Evolutionary conservation across 1,284 basidiomycete genomes (phyloP), one percentile per base, ranked within the genome.

Genomic region (Apiotrichum brassicae): DNA sequence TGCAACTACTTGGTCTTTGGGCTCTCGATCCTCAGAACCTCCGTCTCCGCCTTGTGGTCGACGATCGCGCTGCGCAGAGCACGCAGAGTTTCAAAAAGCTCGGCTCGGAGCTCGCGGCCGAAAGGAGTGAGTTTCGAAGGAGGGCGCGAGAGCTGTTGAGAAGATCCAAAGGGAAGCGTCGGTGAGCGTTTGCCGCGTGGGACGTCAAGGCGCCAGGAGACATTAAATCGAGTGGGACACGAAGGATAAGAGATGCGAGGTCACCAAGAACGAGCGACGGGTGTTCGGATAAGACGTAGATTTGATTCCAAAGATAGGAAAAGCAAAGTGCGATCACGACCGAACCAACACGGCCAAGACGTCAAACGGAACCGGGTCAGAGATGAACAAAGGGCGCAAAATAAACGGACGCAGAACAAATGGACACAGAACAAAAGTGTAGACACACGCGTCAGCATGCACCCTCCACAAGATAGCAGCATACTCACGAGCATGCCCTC

Each of bases 401-500:
- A 3, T 12, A n/a, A 16, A 20, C 9, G n/a, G 37, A 1, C 23
- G 38, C 3, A 25, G 13, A 25, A 22, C 19, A 20, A n/a, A n/a
- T n/a, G n/a, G n/a, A n/a, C n/a, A n/a, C n/a, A n/a, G n/a, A n/a
- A 37, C 19, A 8, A 22, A 6, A 20, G 28, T 11, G 36, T 12
- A 37, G 19, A 22, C 20, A 41, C 22, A 7, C n/a, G n/a, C 14
- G 25, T 25, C 13, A 40, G 26, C 40, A 42, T 6, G 20, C 23
- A n/a, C n/a, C n/a, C n/a, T n/a, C n/a, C n/a, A n/a, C n/a, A n/a
- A n/a, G n/a, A n/a, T n/a, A n/a, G n/a, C n/a, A n/a, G n/a, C n/a
- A n/a, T 16, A 66, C 70, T 59, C 53, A 73, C 72, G 49, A 73
- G 46, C 23, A 67, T 50, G 1, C 67, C 72, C 62, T 73, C 72